Evolutionary conservation across 257 asterid species (phyloP).

Genomic region (Solanum pinnatisectum): DNA sequence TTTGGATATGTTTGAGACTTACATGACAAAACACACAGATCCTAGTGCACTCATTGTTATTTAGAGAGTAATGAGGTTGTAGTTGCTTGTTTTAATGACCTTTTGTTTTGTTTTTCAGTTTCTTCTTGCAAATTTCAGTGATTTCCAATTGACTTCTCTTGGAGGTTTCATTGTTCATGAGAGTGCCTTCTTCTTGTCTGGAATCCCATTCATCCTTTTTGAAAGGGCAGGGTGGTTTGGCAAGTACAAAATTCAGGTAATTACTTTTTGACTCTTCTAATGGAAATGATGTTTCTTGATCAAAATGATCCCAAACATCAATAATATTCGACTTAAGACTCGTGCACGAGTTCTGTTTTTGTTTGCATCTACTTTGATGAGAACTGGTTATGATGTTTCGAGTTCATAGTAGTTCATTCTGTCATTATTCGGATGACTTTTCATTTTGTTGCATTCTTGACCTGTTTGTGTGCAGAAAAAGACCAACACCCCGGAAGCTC

Average conservation of each 20-base stretch:
- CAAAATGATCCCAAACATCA: background rate
- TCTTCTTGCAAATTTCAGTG: slow-evolving; percentile 66
- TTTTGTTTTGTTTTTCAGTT: slow-evolving; percentile 41
- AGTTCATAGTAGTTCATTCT: background rate
- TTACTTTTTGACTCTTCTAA: background rate
- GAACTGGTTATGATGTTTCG: background rate
- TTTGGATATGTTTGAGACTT: too few species aligned
- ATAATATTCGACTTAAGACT: background rate
- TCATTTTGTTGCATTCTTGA: background rate
- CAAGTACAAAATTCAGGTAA: slow-evolving; percentile 95
- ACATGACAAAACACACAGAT: background rate
- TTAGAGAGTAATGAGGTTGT: background rate
- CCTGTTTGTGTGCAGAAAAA: slow-evolving; percentile 52
- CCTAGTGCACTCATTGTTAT: background rate
- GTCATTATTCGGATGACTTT: background rate
- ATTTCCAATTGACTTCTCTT: slow-evolving; percentile 86
- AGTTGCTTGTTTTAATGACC: background rate
- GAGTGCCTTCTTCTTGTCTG: slow-evolving; percentile 88
- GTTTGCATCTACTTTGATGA: background rate
- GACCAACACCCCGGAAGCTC: slow-evolving; percentile 83
- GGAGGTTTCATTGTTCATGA: slow-evolving; percentile 95
- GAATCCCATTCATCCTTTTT: slow-evolving; percentile 70
- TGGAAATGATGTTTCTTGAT: background rate
- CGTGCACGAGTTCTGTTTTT: background rate
- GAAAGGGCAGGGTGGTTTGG: slow-evolving; percentile 97